Conservation (phyloP, 1,139 yeast species). For the Candida anutae region DNA sequence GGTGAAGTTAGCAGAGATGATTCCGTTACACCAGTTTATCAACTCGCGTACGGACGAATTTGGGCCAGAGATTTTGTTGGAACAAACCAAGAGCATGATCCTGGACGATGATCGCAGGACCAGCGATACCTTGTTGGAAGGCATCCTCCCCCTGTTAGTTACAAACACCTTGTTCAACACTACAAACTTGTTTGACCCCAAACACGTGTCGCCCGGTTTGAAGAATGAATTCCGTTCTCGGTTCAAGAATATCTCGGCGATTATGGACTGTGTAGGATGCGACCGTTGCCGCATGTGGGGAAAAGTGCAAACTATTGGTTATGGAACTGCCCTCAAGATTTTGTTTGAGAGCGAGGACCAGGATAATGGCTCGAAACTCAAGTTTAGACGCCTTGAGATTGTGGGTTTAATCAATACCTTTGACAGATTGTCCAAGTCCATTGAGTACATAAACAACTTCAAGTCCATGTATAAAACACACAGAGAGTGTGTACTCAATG, state of each 20-base stretch:
- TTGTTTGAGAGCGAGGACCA: constrained; percentile 65
- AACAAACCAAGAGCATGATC: too few relatives aligned
- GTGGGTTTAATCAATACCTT: constrained; percentile 89
- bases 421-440: constrained; percentile 82
- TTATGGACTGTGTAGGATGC: constrained; percentile 98
- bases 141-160: constrained; percentile 21
- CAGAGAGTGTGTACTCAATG: constrained; percentile 33
- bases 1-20: constrained; percentile 44
- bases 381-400: constrained; percentile 74
- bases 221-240: constrained; percentile 79
- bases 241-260: constrained; percentile 81
- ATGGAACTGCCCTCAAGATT: constrained; percentile 90
- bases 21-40: constrained; percentile 20
- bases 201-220: constrained; percentile 44
- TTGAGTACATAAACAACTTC: constrained; percentile 67
- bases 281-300: constrained; percentile 98
- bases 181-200: constrained; percentile 47
- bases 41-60: constrained; percentile 15
- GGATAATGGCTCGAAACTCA: constrained; percentile 26
- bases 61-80: constrained; percentile 20
- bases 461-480: constrained; percentile 45
- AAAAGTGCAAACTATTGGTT: constrained; percentile 91
- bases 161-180: constrained; percentile 37
- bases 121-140: constrained; percentile 17
- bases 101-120: constrained; percentile 37